A percentile compares a stretch with the other conserved stretches of the same genome.
Evolutionary conservation across 352 stramenopile species (phyloP).

Genomic region (Globisporangium nunn): DNA sequence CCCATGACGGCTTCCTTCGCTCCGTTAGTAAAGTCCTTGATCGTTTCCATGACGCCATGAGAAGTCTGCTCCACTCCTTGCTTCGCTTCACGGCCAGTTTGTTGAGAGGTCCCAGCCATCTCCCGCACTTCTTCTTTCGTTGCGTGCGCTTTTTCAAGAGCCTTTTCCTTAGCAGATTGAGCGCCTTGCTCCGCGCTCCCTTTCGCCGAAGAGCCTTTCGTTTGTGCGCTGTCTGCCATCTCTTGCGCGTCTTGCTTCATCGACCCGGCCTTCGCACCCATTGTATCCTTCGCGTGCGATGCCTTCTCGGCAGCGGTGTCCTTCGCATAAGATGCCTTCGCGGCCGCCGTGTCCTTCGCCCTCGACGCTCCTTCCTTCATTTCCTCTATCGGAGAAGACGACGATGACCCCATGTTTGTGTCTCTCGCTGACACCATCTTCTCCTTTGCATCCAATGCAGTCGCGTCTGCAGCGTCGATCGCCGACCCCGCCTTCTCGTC

Average conservation of each 20-base stretch:
- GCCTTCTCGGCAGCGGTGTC: constrained; percentile 13
- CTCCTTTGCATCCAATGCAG: constrained; percentile 11
- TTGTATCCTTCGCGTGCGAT: constrained; percentile 15
- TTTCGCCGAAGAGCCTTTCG: constrained; percentile 2
- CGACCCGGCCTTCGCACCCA: background rate
- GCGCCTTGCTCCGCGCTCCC: constrained; percentile 1
- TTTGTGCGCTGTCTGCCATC: background rate
- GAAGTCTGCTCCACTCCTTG: background rate
- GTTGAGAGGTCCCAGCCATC: background rate
- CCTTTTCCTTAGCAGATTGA: background rate
- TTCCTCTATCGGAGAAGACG: background rate
- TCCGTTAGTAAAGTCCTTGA: background rate
- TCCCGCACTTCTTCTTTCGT: background rate
- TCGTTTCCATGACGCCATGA: background rate
- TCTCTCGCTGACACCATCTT: background rate
- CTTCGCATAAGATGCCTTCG: background rate
- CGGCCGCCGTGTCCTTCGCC: background rate
- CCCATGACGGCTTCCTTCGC: constrained; percentile 1
- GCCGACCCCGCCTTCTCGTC: constrained; percentile 21
- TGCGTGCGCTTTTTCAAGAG: background rate
- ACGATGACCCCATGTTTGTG: background rate
- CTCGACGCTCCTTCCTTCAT: background rate
- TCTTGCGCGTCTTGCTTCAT: constrained; percentile 7
- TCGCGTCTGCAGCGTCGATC: constrained; percentile 10
- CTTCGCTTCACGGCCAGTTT: background rate